Evolutionary conservation across 2,329 filamentous ascomycete species (phyloP), one percentile per base, ranked within the genome.

Genomic region (Phialophora tarda): DNA sequence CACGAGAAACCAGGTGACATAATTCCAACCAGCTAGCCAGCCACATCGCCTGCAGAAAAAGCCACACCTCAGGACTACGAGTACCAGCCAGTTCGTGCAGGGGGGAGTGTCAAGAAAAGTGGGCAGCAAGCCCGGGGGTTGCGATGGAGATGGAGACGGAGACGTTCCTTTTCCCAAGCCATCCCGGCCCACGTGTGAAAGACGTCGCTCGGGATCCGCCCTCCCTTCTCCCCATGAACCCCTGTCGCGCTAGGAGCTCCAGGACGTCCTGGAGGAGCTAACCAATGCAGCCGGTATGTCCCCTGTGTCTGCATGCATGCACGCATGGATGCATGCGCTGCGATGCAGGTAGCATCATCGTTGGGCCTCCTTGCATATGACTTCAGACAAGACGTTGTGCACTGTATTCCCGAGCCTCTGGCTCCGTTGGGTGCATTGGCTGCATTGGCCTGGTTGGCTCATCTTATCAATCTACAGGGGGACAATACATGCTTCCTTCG

Each of bases 311-410:
- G 32, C 32, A 34, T 34, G 32, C 32, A 34, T 34, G 10, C 32
- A 21, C n/a, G 44, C 44, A 48, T 51, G 23, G 23, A 12, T 51
- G 23, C 48, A 12, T 14, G 24, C 28, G 26, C 21, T 56, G 54
- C 55, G 38, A 58, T 56, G 59, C 51, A 34, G 21, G 50, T 21
- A n/a, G 61, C 38, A 17, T 30, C 38, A 17, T 58, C 55, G 26
- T 62, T 61, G 59, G 59, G 59, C 59, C 59, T 48, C 50, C 24
- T 30, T 62, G 59, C 59, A 62, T 23, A 44, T 44, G 17, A 7
- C 5, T 21, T n/a, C 17, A 44, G 34, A 11, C 12, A 41, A 17
- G 38, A n/a, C 17, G 38, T n/a, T n/a, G 38, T 21, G 14, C 6
- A 17, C 30, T n/a, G 26, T 34, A 4, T 12, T 44, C 14, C 38